Base-by-base conservation (phyloP, 805 yeast genomes). In the Candida schatavii region DNA sequence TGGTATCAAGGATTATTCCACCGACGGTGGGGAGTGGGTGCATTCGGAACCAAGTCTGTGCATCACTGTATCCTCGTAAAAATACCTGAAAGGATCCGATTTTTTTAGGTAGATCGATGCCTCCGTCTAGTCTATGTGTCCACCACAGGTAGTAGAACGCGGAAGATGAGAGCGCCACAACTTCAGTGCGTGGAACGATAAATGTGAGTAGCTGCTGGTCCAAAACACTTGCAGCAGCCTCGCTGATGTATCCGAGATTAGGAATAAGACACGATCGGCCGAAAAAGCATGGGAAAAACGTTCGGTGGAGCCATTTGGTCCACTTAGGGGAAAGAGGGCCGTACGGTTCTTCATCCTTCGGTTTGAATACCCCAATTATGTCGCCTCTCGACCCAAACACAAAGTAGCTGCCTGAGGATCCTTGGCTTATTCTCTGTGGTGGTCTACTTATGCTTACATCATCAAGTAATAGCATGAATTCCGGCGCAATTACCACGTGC, bases 281-380 rank as follows among this genome's bases (percentile, higher is more conserved):
- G 61, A 84, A 84, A 55, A 82, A 83, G 50, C 88, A 84, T 2
- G 90, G 90, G 43, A 84, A 84, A 46, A 84, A 71, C 21, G 83
- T 84, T 49, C 89, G 58, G 54, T 84, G 89, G 3, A 82, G 56
- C 89, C 90, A 84, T 59, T 84, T 84, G 1, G 85, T 77, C 88
- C 89, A 81, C 55, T 84, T 84, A 1, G 90, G 89, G 3, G 85
- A 78, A 40, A 84, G 54, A 1, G 88, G 87, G 0, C 89, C 90
- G 54, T 84, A 84, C 0, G 89, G 90, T 50, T 84, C 89, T 57
- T 84, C 90, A 57, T 83, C 88, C 54, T 82, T 83, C 3, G 90
- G 90, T 55, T 84, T 84, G 66, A 84, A 84, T 2, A 84, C 80
- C 0, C 83, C 89, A 13, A 72, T 72, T 10, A 70, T 70, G 20